Evolutionary conservation across 331 rosid genomes (phyloP), one percentile per base, ranked within the genome.

Genomic region (Quercus lobata): DNA sequence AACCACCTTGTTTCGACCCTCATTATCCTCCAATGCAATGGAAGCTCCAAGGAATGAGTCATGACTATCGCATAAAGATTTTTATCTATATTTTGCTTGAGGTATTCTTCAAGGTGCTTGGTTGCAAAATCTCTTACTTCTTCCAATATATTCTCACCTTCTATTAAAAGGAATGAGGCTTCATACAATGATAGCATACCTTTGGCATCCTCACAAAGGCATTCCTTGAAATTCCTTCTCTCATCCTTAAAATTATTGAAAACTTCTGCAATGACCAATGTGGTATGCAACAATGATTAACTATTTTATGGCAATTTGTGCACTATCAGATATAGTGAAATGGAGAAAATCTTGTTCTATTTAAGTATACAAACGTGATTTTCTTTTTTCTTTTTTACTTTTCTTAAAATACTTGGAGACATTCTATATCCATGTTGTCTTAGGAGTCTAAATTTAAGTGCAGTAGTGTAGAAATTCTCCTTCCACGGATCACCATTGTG

Each of bases 21-120:
- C 44, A 35, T 35, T 35, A 35, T 35, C 41, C 41, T 35, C 41
- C 41, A 35, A 35, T 35, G 44, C 44, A 35, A 35, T 4, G 84
- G 84, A 37, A 81, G 70, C 69, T 84, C 80, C 21, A 84, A 80
- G 18, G 87, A 82, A 73, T 35, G 82, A 3, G 10, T 77, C 4
- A 80, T 30, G 34, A 30, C 54, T 30, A 84, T 16, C 12, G 55
- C 27, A 21, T 37, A 19, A 35, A 35, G 2, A 35, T 35, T 35
- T 35, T 35, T 35, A 35, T 35, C 10, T 35, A 7, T 35, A 35
- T 25, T 35, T 1, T 16, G 12, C 41, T 68, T 15, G 34, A 80
- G 25, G 41, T 29, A 77, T 15, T 84, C 53, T 17, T 41, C 19
- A 2, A 84, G 83, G 75, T 34, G n/a, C 52, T 81, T 44, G 24